A percentile compares a stretch with the other conserved stretches of the same genome.
Conservation (phyloP, 495 filamentous ascomycete genomes). For the Aspergillus baeticus region DNA sequence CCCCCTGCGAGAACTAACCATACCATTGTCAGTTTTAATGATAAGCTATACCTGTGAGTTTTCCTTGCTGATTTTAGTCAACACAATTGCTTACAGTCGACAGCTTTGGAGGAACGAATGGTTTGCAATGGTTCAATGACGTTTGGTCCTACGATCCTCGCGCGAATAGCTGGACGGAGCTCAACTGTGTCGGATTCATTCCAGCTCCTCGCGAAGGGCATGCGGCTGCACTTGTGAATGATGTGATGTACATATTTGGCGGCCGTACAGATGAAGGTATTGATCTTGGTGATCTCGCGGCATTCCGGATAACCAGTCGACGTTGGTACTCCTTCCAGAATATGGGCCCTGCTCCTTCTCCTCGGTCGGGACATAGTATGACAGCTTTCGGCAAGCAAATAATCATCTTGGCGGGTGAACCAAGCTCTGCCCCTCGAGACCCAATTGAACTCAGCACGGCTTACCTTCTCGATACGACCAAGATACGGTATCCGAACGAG, state of each 20-base stretch:
- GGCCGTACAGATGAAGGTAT: conserved; percentile 91
- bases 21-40: conserved; percentile 84
- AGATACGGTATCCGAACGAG: conserved; percentile 93
- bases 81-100: neutral
- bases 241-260: conserved; percentile 99
- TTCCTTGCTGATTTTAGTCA: neutral
- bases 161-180: conserved; percentile 75
- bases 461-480: conserved; percentile 89
- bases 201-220: conserved; percentile 92
- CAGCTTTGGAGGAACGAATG: conserved; percentile 96
- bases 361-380: conserved; percentile 96
- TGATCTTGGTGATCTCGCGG: conserved; percentile 90
- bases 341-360: conserved; percentile 94
- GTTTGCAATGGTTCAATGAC: conserved; percentile 95
- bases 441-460: conserved; percentile 81
- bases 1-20: conserved; percentile 97
- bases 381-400: conserved; percentile 89
- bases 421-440: conserved; percentile 79
- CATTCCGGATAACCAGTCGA: conserved; percentile 86
- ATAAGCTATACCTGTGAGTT: conserved; percentile 87
- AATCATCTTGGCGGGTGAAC: conserved; percentile 89
- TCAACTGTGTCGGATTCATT: conserved; percentile 97
- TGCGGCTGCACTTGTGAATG: conserved; percentile 86
- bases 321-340: conserved; percentile 99
- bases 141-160: conserved; percentile 94